A percentile compares a stretch with the other conserved stretches of the same genome.
Evolutionary conservation across 352 stramenopile species (phyloP).

Genomic region (Pythium pyrilobum): DNA sequence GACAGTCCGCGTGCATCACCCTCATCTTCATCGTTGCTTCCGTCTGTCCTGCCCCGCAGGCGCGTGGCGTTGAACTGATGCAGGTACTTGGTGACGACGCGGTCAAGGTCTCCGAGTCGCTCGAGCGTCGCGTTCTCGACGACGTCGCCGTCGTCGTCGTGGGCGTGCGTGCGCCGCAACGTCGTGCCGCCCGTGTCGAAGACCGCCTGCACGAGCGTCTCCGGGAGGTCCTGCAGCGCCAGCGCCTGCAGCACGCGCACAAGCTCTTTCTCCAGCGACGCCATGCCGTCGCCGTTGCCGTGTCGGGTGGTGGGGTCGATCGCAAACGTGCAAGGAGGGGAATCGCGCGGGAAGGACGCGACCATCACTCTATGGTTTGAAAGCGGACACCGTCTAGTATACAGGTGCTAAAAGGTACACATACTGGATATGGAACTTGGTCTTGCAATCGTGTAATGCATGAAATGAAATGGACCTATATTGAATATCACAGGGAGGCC

Average conservation of each 20-base stretch:
- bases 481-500: neutral
- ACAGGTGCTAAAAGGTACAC: neutral
- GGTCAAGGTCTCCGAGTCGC: constrained; percentile 42
- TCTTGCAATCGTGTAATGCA: neutral
- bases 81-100: constrained; percentile 52
- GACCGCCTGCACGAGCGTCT: constrained; percentile 41
- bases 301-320: too few species aligned
- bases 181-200: constrained; percentile 70
- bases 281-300: neutral
- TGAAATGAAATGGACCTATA: constrained; percentile 1
- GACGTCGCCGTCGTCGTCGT: constrained; percentile 23
- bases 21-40: neutral
- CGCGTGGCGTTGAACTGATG: constrained; percentile 24
- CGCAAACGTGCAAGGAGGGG: too few species aligned
- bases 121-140: constrained; percentile 32
- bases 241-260: constrained; percentile 54
- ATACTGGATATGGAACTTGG: neutral
- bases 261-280: constrained; percentile 52
- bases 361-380: constrained; percentile 21
- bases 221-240: constrained; percentile 45
- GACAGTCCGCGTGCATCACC: neutral
- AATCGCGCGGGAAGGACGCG: constrained; percentile 10
- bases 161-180: constrained; percentile 16
- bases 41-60: neutral
- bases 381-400: neutral